Evolutionary conservation across 495 filamentous ascomycete species (phyloP).

Genomic region (Penicillium macrosclerotiorum): DNA sequence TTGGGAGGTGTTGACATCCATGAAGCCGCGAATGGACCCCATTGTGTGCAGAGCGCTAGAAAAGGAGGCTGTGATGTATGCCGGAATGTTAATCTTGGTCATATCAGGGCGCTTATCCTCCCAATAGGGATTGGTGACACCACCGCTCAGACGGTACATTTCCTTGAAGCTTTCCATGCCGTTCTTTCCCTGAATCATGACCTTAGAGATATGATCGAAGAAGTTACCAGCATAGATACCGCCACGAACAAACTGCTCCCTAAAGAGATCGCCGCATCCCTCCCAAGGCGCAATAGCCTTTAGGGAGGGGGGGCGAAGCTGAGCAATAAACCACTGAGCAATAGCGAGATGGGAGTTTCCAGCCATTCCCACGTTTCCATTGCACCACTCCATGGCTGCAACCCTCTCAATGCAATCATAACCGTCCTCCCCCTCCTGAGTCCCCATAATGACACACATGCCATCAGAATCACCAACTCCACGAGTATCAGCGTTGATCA

Average conservation of each 20-base stretch:
- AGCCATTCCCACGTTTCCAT: constrained; percentile 42
- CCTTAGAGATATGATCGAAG: constrained; percentile 30
- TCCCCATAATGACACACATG: constrained; percentile 36
- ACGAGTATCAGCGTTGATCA: constrained; percentile 44
- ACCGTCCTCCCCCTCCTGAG: constrained; percentile 42
- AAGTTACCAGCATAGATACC: constrained; percentile 23
- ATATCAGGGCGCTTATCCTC: constrained; percentile 28
- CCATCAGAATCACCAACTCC: constrained; percentile 41
- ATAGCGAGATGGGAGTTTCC: constrained; percentile 42
- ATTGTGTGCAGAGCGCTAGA: constrained; percentile 23
- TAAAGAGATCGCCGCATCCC: constrained; percentile 42
- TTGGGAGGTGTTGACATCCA: background rate
- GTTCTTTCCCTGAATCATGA: constrained; percentile 23
- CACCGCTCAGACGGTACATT: constrained; percentile 26
- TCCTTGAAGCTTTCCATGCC: constrained; percentile 31
- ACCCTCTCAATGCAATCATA: constrained; percentile 45
- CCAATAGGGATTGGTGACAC: constrained; percentile 24
- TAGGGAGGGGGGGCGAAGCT: constrained; percentile 36
- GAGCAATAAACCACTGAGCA: constrained; percentile 41
- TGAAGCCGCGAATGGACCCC: background rate
- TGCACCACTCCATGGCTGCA: constrained; percentile 42
- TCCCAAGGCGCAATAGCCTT: constrained; percentile 49
- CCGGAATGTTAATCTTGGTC: constrained; percentile 16
- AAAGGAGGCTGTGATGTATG: constrained; percentile 28
- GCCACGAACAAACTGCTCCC: constrained; percentile 36